These are phyloP conservation scores for Podosphaera leucotricha DNA, from an alignment of 2,329 filamentous ascomycete species.

Conservation along the genomic window DNA sequence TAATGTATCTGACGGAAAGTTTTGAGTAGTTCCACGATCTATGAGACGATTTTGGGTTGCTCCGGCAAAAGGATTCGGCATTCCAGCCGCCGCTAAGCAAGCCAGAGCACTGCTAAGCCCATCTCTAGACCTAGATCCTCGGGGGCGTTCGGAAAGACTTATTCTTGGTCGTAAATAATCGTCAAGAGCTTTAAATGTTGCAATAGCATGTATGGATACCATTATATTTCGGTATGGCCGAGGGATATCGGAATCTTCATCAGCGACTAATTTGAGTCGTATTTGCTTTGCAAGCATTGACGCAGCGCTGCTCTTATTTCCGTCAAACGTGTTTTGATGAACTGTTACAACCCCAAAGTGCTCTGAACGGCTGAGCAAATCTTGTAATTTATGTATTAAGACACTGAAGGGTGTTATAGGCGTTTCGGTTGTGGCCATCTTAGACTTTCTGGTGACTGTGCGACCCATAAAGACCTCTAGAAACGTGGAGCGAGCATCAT, in stretches of 20 bases:
- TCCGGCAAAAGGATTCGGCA: constrained; percentile 25
- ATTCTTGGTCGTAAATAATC: constrained; percentile 89
- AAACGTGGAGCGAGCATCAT: constrained; percentile 58
- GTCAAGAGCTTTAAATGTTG: constrained; percentile 88
- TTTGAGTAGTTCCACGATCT: constrained; percentile 11
- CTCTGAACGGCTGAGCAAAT: constrained; percentile 84
- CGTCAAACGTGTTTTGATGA: constrained; percentile 76
- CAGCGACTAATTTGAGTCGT: constrained; percentile 65
- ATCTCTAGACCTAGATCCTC: constrained; percentile 32
- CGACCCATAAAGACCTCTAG: constrained; percentile 80
- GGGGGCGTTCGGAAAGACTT: constrained; percentile 50
- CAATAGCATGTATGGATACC: constrained; percentile 96
- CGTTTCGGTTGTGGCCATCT: constrained; percentile 40
- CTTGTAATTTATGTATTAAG: constrained; percentile 81
- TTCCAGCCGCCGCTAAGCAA: constrained; percentile 49
- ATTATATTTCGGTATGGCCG: constrained; percentile 77
- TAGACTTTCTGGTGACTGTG: constrained; percentile 34
- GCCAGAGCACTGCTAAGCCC: constrained; percentile 47
- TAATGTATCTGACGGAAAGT: constrained; percentile 16
- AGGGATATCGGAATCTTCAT: constrained; percentile 78
- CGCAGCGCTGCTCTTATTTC: constrained; percentile 69
- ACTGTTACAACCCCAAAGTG: constrained; percentile 96
- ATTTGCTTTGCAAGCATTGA: constrained; percentile 96
- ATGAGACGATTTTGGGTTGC: constrained; percentile 11
- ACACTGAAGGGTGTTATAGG: constrained; percentile 71